These are phyloP conservation scores for Cornus kousa DNA, from an alignment of 148 eudicot genomes.

Conservation along the genomic window DNA sequence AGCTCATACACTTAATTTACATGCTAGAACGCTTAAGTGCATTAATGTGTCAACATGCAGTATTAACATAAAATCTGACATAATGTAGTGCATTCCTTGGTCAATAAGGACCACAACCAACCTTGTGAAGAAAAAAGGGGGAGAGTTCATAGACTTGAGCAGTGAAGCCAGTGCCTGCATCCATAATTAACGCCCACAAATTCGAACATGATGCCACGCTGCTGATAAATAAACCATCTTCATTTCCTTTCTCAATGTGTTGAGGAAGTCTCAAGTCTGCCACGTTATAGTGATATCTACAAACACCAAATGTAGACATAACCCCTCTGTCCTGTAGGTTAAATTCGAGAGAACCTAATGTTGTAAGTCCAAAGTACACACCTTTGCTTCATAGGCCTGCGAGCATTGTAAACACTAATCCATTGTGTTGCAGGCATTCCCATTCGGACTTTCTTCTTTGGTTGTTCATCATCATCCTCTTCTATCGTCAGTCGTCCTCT, in stretches of 20 bases:
- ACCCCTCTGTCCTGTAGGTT: conserved; percentile 3
- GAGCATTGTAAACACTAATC: conserved; percentile 89
- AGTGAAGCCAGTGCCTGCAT: conserved; percentile 89
- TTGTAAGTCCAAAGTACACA: conserved; percentile 12
- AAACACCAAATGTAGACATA: conserved; percentile 15
- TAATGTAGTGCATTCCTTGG: background rate
- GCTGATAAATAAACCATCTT: conserved; percentile 82
- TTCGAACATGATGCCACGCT: conserved; percentile 75
- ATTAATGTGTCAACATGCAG: background rate
- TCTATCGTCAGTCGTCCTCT: conserved; percentile 74
- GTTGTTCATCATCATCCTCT: conserved; percentile 82
- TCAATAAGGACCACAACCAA: conserved; percentile 9
- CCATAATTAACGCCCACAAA: conserved; percentile 96
- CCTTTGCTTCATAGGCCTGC: conserved; percentile 96
- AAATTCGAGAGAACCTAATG: background rate
- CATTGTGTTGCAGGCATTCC: conserved; percentile 98
- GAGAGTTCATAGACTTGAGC: conserved; percentile 84
- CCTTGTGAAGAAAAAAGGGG: conserved; percentile 87
- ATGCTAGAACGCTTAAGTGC: background rate
- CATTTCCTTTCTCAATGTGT: conserved; percentile 85
- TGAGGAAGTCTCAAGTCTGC: conserved; percentile 79
- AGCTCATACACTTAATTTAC: background rate
- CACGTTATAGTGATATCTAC: conserved; percentile 93
- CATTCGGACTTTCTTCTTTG: conserved; percentile 83
- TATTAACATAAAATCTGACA: background rate